Conservation (phyloP, 73 alveolate species). For the Paraurostyla sp. region DNA sequence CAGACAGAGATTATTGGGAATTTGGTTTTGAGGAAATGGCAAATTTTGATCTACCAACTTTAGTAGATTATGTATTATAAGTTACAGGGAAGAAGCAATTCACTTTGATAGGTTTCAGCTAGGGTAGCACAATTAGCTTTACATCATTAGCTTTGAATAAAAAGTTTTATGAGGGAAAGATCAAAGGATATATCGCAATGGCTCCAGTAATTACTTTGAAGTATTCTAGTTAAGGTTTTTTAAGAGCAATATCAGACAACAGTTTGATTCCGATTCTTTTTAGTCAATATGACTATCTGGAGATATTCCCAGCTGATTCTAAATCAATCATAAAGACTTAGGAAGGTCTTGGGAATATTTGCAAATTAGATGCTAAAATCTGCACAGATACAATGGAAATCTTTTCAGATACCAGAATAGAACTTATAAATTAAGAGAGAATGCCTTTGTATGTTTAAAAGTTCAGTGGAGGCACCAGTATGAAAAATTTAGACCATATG, state of each 20-base stretch:
- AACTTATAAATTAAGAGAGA: background rate
- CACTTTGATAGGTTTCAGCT: background rate
- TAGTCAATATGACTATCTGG: constrained; percentile 17
- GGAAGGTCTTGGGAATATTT: background rate
- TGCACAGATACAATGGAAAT: constrained; percentile 11
- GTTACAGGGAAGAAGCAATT: background rate
- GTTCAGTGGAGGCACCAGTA: constrained; percentile 4
- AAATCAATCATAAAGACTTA: background rate
- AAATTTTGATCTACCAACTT: constrained; percentile 30
- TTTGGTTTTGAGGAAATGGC: constrained; percentile 60
- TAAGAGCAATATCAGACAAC: background rate
- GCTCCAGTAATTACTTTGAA: constrained; percentile 68
- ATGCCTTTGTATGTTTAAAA: background rate
- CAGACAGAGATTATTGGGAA: constrained; percentile 43
- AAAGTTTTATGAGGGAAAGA: background rate
- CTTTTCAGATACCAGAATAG: constrained; percentile 21
- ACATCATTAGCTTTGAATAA: background rate
- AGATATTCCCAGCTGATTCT: constrained; percentile 51
- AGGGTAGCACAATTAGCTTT: constrained; percentile 31
- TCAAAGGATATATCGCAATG: background rate
- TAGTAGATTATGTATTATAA: constrained; percentile 21
- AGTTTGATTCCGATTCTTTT: background rate
- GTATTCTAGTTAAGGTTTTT: constrained; percentile 60
- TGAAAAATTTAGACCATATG: constrained; percentile 46
- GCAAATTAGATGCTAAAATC: constrained; percentile 1